These are phyloP conservation scores for Tubosaeta brunneosetosa DNA, from an alignment of 768 basidiomycete species.

Conservation along the genomic window DNA sequence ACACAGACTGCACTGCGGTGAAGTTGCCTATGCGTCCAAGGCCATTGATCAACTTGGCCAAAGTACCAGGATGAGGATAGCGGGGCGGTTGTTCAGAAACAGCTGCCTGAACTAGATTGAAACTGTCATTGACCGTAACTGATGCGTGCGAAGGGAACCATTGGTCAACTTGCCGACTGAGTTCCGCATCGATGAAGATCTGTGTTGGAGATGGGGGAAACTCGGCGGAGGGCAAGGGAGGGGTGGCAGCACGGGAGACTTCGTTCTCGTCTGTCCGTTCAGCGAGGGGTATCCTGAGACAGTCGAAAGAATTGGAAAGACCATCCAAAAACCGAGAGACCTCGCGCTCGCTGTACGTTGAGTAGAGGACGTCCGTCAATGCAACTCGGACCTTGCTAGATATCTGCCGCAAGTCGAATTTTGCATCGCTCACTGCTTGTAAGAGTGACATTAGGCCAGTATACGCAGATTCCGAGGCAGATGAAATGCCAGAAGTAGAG, in stretches of 20 bases:
- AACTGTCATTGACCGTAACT: constrained; percentile 39
- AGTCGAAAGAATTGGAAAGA: constrained; percentile 15
- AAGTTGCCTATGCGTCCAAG: constrained; percentile 62
- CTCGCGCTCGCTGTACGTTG: constrained; percentile 12
- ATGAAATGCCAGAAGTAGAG: constrained; percentile 1
- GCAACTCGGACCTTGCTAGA: constrained; percentile 17
- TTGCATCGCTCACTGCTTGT: constrained; percentile 34
- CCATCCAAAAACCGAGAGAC: constrained; percentile 22
- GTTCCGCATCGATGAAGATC: constrained; percentile 22
- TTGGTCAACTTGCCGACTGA: constrained; percentile 32
- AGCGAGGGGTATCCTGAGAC: constrained; percentile 18
- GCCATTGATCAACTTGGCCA: constrained; percentile 62
- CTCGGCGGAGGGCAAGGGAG: constrained; percentile 9
- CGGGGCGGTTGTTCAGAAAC: constrained; percentile 34
- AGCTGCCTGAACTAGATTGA: constrained; percentile 44
- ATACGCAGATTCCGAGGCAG: constrained; percentile 30
- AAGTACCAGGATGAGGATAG: constrained; percentile 46
- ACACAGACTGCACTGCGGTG: constrained; percentile 59
- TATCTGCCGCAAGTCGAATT: constrained; percentile 27
- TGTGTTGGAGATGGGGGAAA: constrained; percentile 8
- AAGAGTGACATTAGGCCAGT: constrained; percentile 41
- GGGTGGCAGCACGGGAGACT: constrained; percentile 8
- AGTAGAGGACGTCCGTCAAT: constrained; percentile 25
- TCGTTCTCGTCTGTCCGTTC: constrained; percentile 10
- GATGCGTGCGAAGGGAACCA: constrained; percentile 27